Base-by-base conservation (phyloP, 805 yeast species). In the Suhomyces prunicola region DNA sequence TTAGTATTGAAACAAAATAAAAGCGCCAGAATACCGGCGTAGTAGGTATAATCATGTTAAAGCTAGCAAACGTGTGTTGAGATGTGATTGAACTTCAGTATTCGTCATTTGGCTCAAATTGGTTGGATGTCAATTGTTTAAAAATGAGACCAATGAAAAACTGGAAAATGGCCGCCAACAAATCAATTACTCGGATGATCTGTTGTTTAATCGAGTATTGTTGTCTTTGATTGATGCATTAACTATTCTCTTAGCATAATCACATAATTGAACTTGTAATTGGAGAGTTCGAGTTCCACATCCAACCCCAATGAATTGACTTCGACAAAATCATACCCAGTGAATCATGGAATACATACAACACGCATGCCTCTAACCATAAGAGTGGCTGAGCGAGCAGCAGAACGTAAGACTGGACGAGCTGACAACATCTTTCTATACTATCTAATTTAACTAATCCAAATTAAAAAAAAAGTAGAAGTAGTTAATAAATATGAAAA, bases 401-500 rank as follows among this genome's bases (percentile, higher is more conserved):
- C 90, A 72, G 89, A 83, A 81, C 92, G 88, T 75, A 87, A 80
- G 78, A 85, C 83, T 76, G 91, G 84, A 83, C 94, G 90, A 72
- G 85, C 83, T 69, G 92, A 86, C 81, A 88, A 87, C 94, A 88
- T 87, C 49, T 47, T 42, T 71, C 64, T 77, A 59, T 48, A 54
- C 50, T 55, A 50, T 47, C 49, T 22, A 47, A 47, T 35, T 47
- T 47, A 47, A 47, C 49, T 48, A 47, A 54, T 51, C 52, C 47
- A 47, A 48, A 42, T 53, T 63, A 50, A 53, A 41, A 52, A 31
- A 47, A 54, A 62, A 63, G 62, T 57, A 53, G 50, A 47, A 52
- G 56, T 52, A 54, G 53, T 54, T 55, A 50, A 52, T 50, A 52
- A 47, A 47, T 47, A 47, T 47, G 49, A 47, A 47, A 47, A 47